A percentile compares a stretch with the other conserved stretches of the same genome.
Evolutionary conservation across 768 basidiomycete genomes (phyloP).

Genomic region (Chlorophyllum brunneum): DNA sequence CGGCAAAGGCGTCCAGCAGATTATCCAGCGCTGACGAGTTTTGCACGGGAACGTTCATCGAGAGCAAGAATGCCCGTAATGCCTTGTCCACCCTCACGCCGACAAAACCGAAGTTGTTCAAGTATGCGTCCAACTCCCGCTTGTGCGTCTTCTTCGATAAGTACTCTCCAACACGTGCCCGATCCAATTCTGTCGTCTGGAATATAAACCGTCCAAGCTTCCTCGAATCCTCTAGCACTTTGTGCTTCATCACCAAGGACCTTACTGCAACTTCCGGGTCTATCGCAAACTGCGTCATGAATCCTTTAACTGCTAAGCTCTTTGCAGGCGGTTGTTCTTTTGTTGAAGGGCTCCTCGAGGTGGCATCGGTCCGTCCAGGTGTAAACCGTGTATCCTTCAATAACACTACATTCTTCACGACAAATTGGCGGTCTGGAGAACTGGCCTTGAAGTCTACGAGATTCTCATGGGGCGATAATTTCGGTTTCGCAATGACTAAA

Average conservation of each 20-base stretch:
- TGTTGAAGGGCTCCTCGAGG: conserved; percentile 35
- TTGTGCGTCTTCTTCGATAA: conserved; percentile 72
- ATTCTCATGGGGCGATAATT: conserved; percentile 64
- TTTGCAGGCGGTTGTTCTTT: conserved; percentile 51
- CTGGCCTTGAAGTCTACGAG: conserved; percentile 51
- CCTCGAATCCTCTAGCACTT: conserved; percentile 58
- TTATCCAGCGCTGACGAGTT: conserved; percentile 52
- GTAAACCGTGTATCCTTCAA: conserved; percentile 66
- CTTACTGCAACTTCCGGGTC: conserved; percentile 79
- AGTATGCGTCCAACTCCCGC: conserved; percentile 73
- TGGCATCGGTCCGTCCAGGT: conserved; percentile 65
- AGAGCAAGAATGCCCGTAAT: conserved; percentile 83
- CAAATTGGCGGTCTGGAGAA: conserved; percentile 73
- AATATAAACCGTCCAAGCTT: conserved; percentile 78
- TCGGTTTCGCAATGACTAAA: conserved; percentile 88
- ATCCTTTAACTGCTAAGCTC: conserved; percentile 44
- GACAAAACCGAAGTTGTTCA: conserved; percentile 84
- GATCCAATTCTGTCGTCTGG: conserved; percentile 80
- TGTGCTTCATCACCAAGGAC: conserved; percentile 61
- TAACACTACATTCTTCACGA: conserved; percentile 87
- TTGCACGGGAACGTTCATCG: conserved; percentile 47
- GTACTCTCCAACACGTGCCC: conserved; percentile 80
- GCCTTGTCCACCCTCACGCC: conserved; percentile 86
- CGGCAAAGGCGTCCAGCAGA: conserved; percentile 80
- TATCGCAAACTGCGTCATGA: conserved; percentile 74